A percentile compares a stretch with the other conserved stretches of the same genome.
phyloP scores from a whole-genome alignment of 1,284 basidiomycete genomes.

The Microbotryum silenes-acaulis region DNA sequence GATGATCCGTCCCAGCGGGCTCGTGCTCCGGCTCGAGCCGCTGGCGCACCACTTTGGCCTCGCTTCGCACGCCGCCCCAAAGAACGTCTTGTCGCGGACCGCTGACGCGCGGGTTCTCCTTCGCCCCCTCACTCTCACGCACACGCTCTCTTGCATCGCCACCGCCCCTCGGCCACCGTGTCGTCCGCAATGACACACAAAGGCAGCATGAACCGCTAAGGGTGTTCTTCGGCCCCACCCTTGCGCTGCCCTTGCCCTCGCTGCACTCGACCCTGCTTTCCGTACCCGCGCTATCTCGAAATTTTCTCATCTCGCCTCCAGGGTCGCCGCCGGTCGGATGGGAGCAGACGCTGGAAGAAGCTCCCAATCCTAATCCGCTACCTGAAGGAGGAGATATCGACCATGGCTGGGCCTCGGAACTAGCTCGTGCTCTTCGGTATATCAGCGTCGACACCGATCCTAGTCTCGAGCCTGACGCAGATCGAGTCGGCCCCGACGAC shows the following conservation, averaged over 20 bases:
- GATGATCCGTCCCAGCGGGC: too few species aligned
- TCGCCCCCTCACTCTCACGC: too few species aligned
- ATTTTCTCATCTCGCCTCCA: constrained; percentile 95
- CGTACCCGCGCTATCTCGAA: constrained; percentile 74
- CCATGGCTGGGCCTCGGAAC: constrained; percentile 69
- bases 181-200: too few species aligned
- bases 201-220: constrained; percentile 47
- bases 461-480: constrained; percentile 34
- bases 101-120: too few species aligned
- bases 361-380: constrained; percentile 76
- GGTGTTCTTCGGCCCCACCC: constrained; percentile 70
- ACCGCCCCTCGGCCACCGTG: too few species aligned
- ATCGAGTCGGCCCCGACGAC: not conserved
- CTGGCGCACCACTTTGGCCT: too few species aligned
- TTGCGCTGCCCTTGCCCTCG: constrained; percentile 44
- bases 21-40: too few species aligned
- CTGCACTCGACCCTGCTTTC: constrained; percentile 50
- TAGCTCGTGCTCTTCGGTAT: constrained; percentile 64
- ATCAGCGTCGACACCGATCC: constrained; percentile 46
- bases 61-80: too few species aligned
- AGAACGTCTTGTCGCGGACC: too few species aligned
- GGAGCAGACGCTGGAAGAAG: constrained; percentile 86
- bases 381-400: constrained; percentile 48
- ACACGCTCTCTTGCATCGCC: too few species aligned
- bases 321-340: constrained; percentile 97